Base-by-base conservation (phyloP, 139 green algal genomes). In the Coelastrella sp. region DNA sequence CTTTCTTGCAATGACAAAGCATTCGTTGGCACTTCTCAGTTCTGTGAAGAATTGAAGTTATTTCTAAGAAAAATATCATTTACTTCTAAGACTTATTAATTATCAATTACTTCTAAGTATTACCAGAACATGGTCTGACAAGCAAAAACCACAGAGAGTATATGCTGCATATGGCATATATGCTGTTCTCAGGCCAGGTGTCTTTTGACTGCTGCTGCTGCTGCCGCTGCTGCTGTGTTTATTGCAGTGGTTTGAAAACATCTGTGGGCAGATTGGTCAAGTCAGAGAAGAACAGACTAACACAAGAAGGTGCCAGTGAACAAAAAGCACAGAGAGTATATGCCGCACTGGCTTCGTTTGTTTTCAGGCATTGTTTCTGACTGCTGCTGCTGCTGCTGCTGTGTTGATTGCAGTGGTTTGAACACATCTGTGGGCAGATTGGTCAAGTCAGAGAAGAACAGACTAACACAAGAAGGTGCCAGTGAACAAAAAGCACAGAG, bases 161-260 rank as follows among this genome's bases (percentile, higher is more conserved):
- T 32, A 73, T 85, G 64, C 8, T 47, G 32, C 32, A 47, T 47
- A 47, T 47, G 32, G 32, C 32, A 2, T 47, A n/a, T n/a, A 47
- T 47, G 32, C 32, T 47, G 32, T 47, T 47, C 32, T 47, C 32
- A 47, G 32, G 32, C 32, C 32, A 47, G 32, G 32, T 47, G 32
- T 47, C 32, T 47, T 97, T 32, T 95, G 96, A 64, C 93, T 98
- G 61, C 61, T 22, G 61, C 10, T 68, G 61, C 10, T 68, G 64
- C 64, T 76, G 59, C 87, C 65, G 86, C 54, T 83, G 86, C 54
- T 83, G 86, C 75, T 90, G 59, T 57, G 73, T n/a, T 59, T 60
- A 10, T 7, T 87, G 60, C 71, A 90, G 86, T 59, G 89, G 89
- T 1, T 54, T 83, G n/a, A 83, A 85, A 80, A 89, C 89, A 4